Conservation (phyloP, 148 eudicot genomes). For the Rheum nobile region DNA sequence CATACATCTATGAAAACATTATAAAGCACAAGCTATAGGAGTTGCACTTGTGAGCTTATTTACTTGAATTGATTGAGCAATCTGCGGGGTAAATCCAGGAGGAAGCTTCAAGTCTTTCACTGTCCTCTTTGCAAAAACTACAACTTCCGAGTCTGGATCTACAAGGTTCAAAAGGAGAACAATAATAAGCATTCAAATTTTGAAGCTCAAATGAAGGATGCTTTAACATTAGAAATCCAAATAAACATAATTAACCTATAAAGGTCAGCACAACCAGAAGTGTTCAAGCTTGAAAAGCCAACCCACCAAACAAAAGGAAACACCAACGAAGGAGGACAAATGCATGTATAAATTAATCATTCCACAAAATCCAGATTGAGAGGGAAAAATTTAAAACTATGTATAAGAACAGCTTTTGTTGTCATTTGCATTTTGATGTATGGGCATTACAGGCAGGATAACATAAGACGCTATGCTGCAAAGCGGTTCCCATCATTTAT, state of each 20-base stretch:
- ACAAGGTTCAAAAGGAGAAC: background rate
- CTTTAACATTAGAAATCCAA: background rate
- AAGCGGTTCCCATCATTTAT: background rate
- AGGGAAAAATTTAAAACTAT: background rate
- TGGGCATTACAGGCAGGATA: conserved; percentile 1
- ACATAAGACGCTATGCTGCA: background rate
- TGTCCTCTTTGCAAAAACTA: conserved; percentile 76
- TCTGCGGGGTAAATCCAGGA: conserved; percentile 71
- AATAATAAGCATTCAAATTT: background rate
- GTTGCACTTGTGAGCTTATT: background rate
- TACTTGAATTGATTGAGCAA: conserved; percentile 94
- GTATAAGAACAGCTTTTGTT: background rate
- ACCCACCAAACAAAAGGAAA: background rate
- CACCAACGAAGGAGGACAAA: background rate
- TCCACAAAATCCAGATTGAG: background rate
- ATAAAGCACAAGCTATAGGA: background rate
- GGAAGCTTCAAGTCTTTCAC: conserved; percentile 95
- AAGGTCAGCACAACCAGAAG: background rate
- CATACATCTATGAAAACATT: background rate
- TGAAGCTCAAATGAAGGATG: background rate
- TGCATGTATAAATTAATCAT: background rate
- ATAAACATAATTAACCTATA: background rate
- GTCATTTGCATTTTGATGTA: background rate
- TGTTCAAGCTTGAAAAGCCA: background rate
- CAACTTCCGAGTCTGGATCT: conserved; percentile 92